phyloP scores from a whole-genome alignment of 2,329 filamentous ascomycete genomes.

The Colletotrichum viniferum region DNA sequence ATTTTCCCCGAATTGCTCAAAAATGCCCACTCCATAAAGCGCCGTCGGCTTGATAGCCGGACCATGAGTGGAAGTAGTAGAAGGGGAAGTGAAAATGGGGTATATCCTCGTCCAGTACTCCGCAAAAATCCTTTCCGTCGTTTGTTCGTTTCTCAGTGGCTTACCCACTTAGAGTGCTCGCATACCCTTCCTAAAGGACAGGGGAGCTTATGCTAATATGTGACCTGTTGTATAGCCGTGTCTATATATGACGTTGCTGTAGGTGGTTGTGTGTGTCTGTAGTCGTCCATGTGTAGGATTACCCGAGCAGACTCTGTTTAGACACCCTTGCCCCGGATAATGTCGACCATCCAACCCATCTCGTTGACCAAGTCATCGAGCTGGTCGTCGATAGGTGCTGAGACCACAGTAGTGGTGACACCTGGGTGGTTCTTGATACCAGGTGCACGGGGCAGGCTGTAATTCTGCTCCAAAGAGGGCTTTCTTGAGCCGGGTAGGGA shows the following conservation, averaged over 20 bases:
- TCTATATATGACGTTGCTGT: not conserved
- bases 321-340: constrained; percentile 42
- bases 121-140: not conserved
- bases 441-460: constrained; percentile 49
- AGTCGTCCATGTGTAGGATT: not conserved
- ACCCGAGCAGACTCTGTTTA: not conserved
- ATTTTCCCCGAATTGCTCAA: not conserved
- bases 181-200: not conserved
- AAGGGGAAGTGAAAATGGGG: constrained; percentile 10
- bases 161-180: not conserved
- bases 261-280: not conserved
- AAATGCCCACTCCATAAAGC: constrained; percentile 3
- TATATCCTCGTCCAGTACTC: constrained; percentile 18
- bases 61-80: not conserved
- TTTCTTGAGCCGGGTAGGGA: constrained; percentile 17
- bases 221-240: not conserved
- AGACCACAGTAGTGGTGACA: constrained; percentile 29
- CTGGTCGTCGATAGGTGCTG: constrained; percentile 38
- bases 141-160: not conserved
- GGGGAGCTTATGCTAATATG: not conserved
- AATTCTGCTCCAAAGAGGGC: constrained; percentile 32
- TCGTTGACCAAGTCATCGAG: constrained; percentile 49
- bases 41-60: constrained; percentile 11
- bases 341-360: constrained; percentile 56
- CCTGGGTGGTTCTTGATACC: constrained; percentile 26